Evolutionary conservation across 208 protist species (phyloP).

Genomic region (Trypanosoma scelopori): DNA sequence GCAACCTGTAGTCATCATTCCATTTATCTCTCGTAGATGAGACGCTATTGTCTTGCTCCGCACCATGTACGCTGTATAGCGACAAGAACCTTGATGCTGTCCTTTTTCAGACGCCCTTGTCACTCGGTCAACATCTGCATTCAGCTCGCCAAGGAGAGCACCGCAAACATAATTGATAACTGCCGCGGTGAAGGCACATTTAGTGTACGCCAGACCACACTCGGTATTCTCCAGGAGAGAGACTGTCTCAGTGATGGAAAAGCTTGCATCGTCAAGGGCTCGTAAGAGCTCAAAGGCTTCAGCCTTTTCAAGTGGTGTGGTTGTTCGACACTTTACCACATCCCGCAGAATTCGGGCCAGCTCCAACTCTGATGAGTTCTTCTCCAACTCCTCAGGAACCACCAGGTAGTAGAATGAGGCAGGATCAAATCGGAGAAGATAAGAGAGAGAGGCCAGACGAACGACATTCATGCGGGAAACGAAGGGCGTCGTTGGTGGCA

Average conservation of each 20-base stretch:
- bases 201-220: background rate
- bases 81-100: background rate
- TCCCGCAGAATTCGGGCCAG: slow-evolving; percentile 23
- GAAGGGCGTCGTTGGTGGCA: background rate
- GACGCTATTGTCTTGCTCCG: background rate
- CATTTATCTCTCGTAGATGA: background rate
- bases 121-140: background rate
- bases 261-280: slow-evolving; percentile 10
- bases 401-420: slow-evolving; percentile 27
- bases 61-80: background rate
- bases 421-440: slow-evolving; percentile 25
- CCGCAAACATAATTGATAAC: slow-evolving; percentile 21
- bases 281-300: slow-evolving; percentile 19
- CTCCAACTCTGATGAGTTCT: background rate
- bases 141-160: slow-evolving; percentile 4
- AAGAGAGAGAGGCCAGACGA: slow-evolving; percentile 21
- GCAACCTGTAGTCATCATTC: slow-evolving; percentile 4
- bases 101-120: background rate
- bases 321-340: slow-evolving; percentile 1
- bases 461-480: slow-evolving; percentile 11
- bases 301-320: slow-evolving; percentile 20
- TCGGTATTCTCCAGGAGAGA: slow-evolving; percentile 1
- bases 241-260: slow-evolving; percentile 6
- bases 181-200: slow-evolving; percentile 11
- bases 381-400: slow-evolving; percentile 10